Evolutionary conservation across 495 filamentous ascomycete species (phyloP), one percentile per base, ranked within the genome.

Genomic region (Penicillium psychrofluorescens): DNA sequence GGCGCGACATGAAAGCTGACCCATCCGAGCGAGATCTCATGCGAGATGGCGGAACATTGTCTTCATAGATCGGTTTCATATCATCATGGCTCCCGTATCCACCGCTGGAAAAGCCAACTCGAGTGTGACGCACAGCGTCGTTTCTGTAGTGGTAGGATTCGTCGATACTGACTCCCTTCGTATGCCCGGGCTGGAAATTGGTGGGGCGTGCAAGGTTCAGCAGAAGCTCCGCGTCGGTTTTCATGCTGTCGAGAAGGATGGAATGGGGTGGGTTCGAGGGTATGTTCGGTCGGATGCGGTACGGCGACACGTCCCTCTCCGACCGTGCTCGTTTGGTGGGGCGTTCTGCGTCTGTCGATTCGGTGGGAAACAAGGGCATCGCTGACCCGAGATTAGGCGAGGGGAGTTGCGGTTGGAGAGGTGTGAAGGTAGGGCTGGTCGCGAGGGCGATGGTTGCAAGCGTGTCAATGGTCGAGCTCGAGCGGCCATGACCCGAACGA

Each of bases 261-360:
- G 59, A 34, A 47, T 74, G 67, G 50, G 72, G 72, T 22, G 72
- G 70, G 29, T 59, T 58, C 8, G 74, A 67, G 45, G 68, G 63
- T 36, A 67, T 56, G 15, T 50, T 53, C 14, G 58, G 53, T 14
- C 55, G 62, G 40, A 52, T 45, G 36, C 61, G 62, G 34, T 68
- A 63, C 22, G 77, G 71, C 36, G 78, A 79, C 14, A 65, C 54
- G 41, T 76, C 55, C 48, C 74, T 68, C 47, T 80, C 80, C 27
- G 80, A 82, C 40, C 77, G 71, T 16, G 76, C 67, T 28, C 80
- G 74, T 52, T 84, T 84, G n/a, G 74, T 58, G 7, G 79, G 78
- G 16, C 75, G 70, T 50, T 79, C 77, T 38, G 53, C 43, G 30
- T 62, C 52, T 22, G 44, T 45, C 35, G 53, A 43, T 31, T 66